Percentiles rank a stretch among this genome's conserved stretches.
phyloP scores from a whole-genome alignment of 192 early-diverging fungal genomes.

The Nowakowskiella sp. region DNA sequence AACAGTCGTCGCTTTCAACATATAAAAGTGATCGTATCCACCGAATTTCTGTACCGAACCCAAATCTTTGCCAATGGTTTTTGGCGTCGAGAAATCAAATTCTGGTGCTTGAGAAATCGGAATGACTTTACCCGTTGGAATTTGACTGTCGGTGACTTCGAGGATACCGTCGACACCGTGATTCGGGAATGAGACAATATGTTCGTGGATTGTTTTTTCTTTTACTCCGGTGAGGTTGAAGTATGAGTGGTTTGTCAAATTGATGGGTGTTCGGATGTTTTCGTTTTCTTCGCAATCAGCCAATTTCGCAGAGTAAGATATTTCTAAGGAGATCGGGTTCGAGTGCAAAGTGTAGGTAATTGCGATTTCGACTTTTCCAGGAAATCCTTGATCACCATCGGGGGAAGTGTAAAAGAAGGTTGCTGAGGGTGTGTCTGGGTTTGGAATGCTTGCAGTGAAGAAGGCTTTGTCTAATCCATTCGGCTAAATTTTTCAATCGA shows the following conservation, averaged over 20 bases:
- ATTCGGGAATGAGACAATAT: slow-evolving; percentile 42
- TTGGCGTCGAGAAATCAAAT: slow-evolving; percentile 52
- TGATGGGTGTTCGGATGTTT: slow-evolving; percentile 52
- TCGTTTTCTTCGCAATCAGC: slow-evolving; percentile 39
- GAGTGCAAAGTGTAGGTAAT: slow-evolving; percentile 45
- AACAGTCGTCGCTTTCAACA: slow-evolving; percentile 29
- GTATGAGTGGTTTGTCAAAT: slow-evolving; percentile 82
- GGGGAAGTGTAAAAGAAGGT: slow-evolving; percentile 48
- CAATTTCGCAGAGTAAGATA: slow-evolving; percentile 40
- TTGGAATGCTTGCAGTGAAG: slow-evolving; percentile 40
- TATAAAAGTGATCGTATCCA: slow-evolving; percentile 81
- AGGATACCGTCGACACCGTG: slow-evolving; percentile 41
- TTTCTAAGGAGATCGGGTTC: slow-evolving; percentile 1
- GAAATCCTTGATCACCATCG: slow-evolving; percentile 75
- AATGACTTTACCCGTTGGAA: slow-evolving; percentile 66
- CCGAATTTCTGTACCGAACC: slow-evolving; percentile 40
- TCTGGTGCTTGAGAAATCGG: slow-evolving; percentile 23
- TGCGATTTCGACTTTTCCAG: slow-evolving; percentile 51
- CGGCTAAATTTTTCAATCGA: too few species aligned
- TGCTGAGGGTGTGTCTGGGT: slow-evolving; percentile 40
- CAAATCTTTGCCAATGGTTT: slow-evolving; percentile 45
- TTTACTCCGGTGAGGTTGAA: slow-evolving; percentile 73
- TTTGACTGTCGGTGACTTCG: slow-evolving; percentile 41
- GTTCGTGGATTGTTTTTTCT: slow-evolving; percentile 38
- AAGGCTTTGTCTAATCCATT: slow-evolving; percentile 63